Percentiles rank a stretch among this genome's conserved stretches.
Evolutionary conservation across 139 green algal species (phyloP).

Genomic region (Pleodorina starrii): DNA sequence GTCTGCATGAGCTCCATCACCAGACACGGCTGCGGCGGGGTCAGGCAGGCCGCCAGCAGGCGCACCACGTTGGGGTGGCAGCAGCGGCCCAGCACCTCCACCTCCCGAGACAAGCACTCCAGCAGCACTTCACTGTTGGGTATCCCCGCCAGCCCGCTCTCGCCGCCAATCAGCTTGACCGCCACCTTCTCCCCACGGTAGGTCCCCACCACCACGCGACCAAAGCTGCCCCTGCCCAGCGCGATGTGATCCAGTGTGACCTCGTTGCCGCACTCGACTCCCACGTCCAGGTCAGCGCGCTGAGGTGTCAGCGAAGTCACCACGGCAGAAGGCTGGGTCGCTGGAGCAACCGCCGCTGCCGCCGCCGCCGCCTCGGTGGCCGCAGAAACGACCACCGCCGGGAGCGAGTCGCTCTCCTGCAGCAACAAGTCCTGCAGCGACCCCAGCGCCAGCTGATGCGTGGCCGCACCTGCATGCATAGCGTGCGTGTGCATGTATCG

Average conservation of each 20-base stretch:
- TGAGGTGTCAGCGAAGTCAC: background rate
- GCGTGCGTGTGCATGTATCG: too few relatives aligned
- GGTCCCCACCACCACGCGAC: background rate
- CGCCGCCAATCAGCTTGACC: conserved; percentile 4
- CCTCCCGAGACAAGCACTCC: background rate
- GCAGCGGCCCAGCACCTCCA: conserved; percentile 42
- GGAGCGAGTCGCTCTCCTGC: too few relatives aligned
- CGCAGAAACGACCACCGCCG: too few relatives aligned
- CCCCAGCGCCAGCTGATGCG: too few relatives aligned
- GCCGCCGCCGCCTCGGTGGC: too few relatives aligned
- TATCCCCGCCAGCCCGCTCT: too few relatives aligned
- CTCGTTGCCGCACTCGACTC: conserved; percentile 25
- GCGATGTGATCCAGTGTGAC: background rate
- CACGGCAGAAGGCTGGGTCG: too few relatives aligned
- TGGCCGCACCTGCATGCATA: too few relatives aligned
- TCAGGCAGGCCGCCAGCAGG: conserved; percentile 30
- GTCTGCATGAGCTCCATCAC: conserved; percentile 34
- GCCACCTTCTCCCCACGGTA: background rate
- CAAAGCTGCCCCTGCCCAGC: conserved; percentile 12
- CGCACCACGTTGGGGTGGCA: conserved; percentile 37
- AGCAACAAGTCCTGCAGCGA: too few relatives aligned
- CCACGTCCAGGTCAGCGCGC: conserved; percentile 17
- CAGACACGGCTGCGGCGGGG: conserved; percentile 37
- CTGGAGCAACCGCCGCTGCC: too few relatives aligned
- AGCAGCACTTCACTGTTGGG: too few relatives aligned